phyloP scores from a whole-genome alignment of 345 rosid species.

The Sisymbrium altissimum region DNA sequence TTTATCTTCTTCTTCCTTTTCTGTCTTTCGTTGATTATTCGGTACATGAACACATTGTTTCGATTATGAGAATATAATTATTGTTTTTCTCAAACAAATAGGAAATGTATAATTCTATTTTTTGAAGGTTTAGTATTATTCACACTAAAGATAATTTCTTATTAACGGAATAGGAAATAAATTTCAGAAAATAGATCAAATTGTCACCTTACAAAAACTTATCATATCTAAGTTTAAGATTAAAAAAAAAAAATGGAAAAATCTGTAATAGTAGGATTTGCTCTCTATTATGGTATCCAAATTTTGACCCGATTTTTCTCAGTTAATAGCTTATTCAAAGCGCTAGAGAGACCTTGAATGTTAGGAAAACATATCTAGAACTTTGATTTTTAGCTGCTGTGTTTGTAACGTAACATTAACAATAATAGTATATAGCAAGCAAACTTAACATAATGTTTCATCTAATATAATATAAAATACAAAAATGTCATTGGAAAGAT shows the following conservation, averaged over 20 bases:
- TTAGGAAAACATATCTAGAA: neutral
- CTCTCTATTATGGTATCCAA: neutral
- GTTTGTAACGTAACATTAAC: neutral
- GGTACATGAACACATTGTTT: neutral
- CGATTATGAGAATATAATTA: neutral
- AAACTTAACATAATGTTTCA: neutral
- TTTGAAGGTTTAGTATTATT: neutral
- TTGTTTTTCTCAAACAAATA: neutral
- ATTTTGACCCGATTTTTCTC: conserved; percentile 12
- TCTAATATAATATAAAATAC: neutral
- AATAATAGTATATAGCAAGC: neutral
- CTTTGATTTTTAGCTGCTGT: neutral
- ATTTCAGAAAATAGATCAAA: neutral
- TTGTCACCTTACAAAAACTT: neutral
- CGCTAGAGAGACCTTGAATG: neutral
- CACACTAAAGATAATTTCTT: neutral
- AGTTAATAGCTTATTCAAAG: neutral
- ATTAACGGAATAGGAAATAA: neutral
- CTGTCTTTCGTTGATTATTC: neutral
- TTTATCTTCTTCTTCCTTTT: neutral
- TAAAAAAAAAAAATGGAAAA: neutral
- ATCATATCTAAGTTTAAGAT: neutral
- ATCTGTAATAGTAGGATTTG: neutral
- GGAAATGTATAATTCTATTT: neutral
- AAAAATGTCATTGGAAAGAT: neutral